Evolutionary conservation across 305 asterid species (phyloP), one percentile per base, ranked within the genome.

Genomic region (Withania somnifera): DNA sequence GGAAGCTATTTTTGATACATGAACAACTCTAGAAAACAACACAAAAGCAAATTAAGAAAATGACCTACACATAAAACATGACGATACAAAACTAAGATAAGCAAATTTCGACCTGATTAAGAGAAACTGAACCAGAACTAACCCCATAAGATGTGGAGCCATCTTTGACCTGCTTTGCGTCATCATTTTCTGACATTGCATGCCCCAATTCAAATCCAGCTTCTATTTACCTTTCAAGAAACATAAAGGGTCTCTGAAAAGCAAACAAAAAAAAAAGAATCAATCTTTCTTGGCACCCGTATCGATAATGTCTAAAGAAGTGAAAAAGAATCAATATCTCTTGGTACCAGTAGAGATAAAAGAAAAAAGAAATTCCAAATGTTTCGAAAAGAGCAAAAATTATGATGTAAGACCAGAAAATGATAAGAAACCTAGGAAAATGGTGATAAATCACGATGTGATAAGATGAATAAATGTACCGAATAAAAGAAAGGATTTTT

Each of bases 171-270:
- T 78, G 58, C 30, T 77, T 79, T 11, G 64, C 53, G 42, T 58
- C 87, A 42, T 86, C 82, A 81, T 82, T 86, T 84, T 90, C 90
- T 22, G 88, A 87, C 97, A 92, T 93, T 85, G 88, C 87, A 57
- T 85, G 82, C 88, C 81, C 63, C 61, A 82, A 83, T 50, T 75
- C 82, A 51, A 82, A 69, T 54, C 64, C 78, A 77, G 77, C 81
- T 86, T 73, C 58, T 45, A 24, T 45, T 47, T 24, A 22, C 58
- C 79, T 47, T 69, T 3, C 78, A 69, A 69, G 36, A 69, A 4
- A 71, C 56, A 20, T 45, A 38, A 14, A 73, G 79, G 79, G 42
- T 15, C 6, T 73, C 79, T 73, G 79, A 24, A 24, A 71, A 61
- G 10, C 11, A 28, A 7, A 36, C 5, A 38, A 38, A 34, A n/a